These are phyloP conservation scores for Penicillium italicum DNA, from an alignment of 2,329 filamentous ascomycete species.

Conservation along the genomic window DNA sequence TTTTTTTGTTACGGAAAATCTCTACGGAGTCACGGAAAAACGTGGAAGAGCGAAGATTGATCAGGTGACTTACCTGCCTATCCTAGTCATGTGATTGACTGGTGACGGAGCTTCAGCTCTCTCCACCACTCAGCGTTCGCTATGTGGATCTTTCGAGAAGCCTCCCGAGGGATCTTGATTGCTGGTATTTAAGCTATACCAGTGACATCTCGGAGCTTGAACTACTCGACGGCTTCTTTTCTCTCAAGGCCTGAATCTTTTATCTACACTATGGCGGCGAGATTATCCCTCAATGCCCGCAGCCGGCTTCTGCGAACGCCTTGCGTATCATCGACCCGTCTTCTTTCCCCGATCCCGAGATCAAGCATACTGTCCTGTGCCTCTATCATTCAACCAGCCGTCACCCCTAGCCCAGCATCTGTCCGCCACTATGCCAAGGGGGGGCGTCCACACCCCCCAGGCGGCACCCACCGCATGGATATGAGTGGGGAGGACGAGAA, in stretches of 20 bases:
- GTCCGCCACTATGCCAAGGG: conserved; percentile 54
- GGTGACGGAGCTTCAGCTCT: conserved; percentile 25
- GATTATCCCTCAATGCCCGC: conserved; percentile 30
- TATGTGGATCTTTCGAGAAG: conserved; percentile 40
- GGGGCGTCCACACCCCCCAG: conserved; percentile 74
- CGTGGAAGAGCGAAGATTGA: conserved; percentile 10
- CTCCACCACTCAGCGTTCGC: conserved; percentile 29
- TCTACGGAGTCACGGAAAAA: conserved; percentile 13
- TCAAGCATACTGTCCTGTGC: conserved; percentile 19
- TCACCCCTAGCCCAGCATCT: conserved; percentile 10
- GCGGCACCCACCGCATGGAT: conserved; percentile 92
- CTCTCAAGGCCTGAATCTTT: background rate
- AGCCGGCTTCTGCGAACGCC: conserved; percentile 30
- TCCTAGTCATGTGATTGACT: conserved; percentile 7
- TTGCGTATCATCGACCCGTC: conserved; percentile 19
- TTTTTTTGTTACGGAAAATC: conserved; percentile 26
- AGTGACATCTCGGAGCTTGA: background rate
- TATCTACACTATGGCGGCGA: conserved; percentile 30
- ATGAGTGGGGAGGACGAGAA: conserved; percentile 73
- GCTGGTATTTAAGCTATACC: conserved; percentile 12
- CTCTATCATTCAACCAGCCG: conserved; percentile 13
- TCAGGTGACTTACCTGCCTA: conserved; percentile 14
- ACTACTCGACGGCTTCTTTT: background rate
- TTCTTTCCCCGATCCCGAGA: conserved; percentile 20
- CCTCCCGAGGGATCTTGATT: conserved; percentile 20